Percentiles rank a stretch among this genome's conserved stretches.
Evolutionary conservation across 176 grass and related monocot genomes (phyloP).

Genomic region (Oryza punctata): DNA sequence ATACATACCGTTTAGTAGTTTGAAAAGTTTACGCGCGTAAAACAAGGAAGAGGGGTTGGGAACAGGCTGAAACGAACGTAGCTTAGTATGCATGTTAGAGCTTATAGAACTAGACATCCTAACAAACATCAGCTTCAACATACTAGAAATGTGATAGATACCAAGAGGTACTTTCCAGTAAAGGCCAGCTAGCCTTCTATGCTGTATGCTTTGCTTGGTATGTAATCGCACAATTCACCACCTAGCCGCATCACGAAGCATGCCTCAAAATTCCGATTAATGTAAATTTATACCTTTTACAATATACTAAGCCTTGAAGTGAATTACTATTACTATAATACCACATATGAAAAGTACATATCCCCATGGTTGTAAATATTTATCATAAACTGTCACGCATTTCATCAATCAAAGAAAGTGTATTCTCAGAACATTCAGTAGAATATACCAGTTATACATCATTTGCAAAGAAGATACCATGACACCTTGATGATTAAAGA

Average conservation of each 20-base stretch:
- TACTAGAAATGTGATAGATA: background rate
- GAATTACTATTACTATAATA: background rate
- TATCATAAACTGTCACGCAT: background rate
- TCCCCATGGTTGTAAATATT: background rate
- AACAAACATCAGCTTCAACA: background rate
- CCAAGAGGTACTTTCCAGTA: background rate
- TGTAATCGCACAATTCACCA: background rate
- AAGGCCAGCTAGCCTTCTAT: background rate
- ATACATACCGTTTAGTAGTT: too few species aligned
- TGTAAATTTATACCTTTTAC: background rate
- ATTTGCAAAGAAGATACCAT: background rate
- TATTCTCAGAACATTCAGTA: background rate
- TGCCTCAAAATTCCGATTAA: background rate
- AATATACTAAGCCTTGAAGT: background rate
- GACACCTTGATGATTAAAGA: background rate
- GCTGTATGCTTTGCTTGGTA: background rate
- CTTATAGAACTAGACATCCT: background rate
- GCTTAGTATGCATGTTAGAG: background rate
- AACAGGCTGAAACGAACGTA: too few species aligned
- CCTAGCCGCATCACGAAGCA: background rate
- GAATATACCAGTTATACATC: slow-evolving; percentile 2
- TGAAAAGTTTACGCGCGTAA: too few species aligned
- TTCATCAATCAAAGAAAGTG: background rate
- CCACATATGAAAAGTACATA: background rate
- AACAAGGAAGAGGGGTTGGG: too few species aligned